Evolutionary conservation across 2,329 filamentous ascomycete genomes (phyloP).

Genomic region (Talaromyces piceae): DNA sequence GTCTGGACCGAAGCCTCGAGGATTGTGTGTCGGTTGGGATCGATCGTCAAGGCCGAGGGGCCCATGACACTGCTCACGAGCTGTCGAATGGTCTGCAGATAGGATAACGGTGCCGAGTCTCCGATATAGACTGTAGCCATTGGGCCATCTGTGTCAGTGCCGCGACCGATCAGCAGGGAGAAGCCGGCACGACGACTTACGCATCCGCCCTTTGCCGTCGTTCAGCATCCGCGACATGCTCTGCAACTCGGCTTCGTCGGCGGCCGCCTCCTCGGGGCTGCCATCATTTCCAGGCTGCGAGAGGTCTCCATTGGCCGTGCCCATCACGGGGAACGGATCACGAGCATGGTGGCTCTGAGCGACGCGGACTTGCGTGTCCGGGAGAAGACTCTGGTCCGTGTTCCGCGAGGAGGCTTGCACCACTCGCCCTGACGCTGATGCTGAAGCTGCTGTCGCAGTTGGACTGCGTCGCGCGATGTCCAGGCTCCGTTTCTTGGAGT

Average conservation of each 20-base stretch:
- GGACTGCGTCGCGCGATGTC: not conserved
- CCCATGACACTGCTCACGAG: constrained; percentile 52
- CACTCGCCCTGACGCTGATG: not conserved
- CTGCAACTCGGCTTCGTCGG: constrained; percentile 16
- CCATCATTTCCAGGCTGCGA: constrained; percentile 5
- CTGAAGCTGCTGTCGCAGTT: not conserved
- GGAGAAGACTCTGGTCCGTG: not conserved
- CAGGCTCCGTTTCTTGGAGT: constrained; percentile 6
- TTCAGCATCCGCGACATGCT: constrained; percentile 60
- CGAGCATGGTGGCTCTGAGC: constrained; percentile 1
- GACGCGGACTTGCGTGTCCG: not conserved
- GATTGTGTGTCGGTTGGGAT: constrained; percentile 51
- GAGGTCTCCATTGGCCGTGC: not conserved
- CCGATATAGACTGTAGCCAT: constrained; percentile 51
- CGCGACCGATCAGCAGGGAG: not conserved
- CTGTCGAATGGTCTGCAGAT: constrained; percentile 53
- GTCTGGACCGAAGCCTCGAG: constrained; percentile 46
- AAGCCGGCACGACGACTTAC: constrained; percentile 9
- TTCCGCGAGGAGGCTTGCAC: not conserved
- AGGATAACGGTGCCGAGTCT: constrained; percentile 56
- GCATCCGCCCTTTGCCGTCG: constrained; percentile 45
- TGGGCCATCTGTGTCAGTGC: not conserved
- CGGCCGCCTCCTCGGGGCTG: constrained; percentile 11
- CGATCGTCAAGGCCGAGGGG: constrained; percentile 50
- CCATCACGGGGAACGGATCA: constrained; percentile 10